Conservation (phyloP, 2,329 filamentous ascomycete genomes). For the Catunica adiposa region DNA sequence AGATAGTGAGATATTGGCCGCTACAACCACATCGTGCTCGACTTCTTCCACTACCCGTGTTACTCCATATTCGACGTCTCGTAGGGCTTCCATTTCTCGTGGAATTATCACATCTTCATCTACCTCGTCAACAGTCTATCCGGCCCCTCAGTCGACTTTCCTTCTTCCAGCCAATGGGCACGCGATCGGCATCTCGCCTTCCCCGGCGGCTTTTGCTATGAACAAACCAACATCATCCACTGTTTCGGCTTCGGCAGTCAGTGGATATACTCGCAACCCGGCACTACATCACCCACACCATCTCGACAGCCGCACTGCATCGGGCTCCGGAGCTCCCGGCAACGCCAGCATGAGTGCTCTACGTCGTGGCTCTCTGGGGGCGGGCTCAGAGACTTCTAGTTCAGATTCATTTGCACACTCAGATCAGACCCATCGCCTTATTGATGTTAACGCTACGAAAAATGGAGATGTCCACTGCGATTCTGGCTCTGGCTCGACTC, state of each 20-base stretch:
- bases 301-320: neutral
- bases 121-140: neutral
- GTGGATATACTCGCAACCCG: neutral
- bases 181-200: constrained; percentile 12
- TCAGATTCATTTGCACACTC: constrained; percentile 22
- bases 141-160: neutral
- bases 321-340: neutral
- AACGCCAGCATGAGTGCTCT: constrained; percentile 5
- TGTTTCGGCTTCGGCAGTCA: constrained; percentile 27
- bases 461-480: constrained; percentile 53
- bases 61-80: neutral
- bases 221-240: constrained; percentile 22
- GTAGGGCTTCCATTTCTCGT: neutral
- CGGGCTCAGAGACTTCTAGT: constrained; percentile 33
- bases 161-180: constrained; percentile 14
- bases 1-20: no score
- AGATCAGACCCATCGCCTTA: constrained; percentile 40
- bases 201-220: constrained; percentile 14
- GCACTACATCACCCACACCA: neutral
- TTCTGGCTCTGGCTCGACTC: constrained; percentile 41
- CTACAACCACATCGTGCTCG: no score
- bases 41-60: neutral
- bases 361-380: constrained; percentile 29
- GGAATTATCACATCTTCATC: neutral
- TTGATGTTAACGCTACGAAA: constrained; percentile 55